Evolutionary conservation across 129 eudicot genomes (phyloP), one percentile per base, ranked within the genome.

Genomic region (Escallonia herrerae): DNA sequence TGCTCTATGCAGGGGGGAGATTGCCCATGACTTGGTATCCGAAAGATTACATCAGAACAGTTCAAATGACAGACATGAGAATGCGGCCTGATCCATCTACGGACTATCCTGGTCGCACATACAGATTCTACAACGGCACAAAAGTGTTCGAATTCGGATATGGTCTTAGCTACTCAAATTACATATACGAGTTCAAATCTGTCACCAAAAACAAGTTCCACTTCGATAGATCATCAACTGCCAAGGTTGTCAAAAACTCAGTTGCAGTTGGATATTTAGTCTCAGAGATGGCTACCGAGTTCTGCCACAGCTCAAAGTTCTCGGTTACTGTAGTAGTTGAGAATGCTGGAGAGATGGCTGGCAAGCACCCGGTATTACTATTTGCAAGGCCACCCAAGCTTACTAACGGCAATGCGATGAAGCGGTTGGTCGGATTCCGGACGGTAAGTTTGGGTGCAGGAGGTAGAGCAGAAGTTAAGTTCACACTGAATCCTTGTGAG

Each of bases 61-160:
- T 94, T 57, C 99, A 97, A 13, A 94, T 94, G 97, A 94, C 97
- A 4, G 95, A 94, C 73, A 94, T 94, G 99, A 78, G 95, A 70
- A 94, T 94, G 99, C 77, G 99, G 40, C 81, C 99, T 2, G 81
- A 94, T 33, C 76, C 74, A 49, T 65, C 84, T 2, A 55, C 95
- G 0, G 93, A 97, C 45, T 94, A 94, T 53, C 99, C 99, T 0
- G 97, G 99, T 5, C 82, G 99, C 2, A 94, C 99, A 2, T 89
- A 94, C 62, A 75, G 99, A 56, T 94, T 94, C 83, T 94, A 94
- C 83, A 85, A 72, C 0, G 97, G 99, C 44, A 66, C 73, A 52
- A 82, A 69, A 59, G 93, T 94, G 11, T 94, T 68, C 56, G 84
- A 81, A 43, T 94, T 89, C 15, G 97, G 99, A 42, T 79, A 77